Percentiles rank a stretch among this genome's conserved stretches.
phyloP scores from a whole-genome alignment of 2,329 filamentous ascomycete species.

The Talaromyces sp. region DNA sequence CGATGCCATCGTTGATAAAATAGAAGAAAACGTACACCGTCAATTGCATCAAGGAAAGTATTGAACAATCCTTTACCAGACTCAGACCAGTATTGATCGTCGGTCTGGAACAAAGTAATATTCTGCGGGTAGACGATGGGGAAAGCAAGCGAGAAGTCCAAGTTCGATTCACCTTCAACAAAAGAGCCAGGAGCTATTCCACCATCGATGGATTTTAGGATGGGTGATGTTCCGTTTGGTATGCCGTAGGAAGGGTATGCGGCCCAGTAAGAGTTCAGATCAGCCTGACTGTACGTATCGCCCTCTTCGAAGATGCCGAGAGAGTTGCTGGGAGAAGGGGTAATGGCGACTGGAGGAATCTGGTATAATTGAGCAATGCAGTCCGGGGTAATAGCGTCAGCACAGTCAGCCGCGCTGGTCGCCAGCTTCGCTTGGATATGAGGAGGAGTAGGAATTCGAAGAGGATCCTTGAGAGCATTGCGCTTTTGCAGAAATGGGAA shows the following conservation, averaged over 20 bases:
- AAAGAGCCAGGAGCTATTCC: constrained; percentile 39
- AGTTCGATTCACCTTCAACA: constrained; percentile 48
- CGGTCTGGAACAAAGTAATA: constrained; percentile 51
- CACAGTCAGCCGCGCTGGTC: constrained; percentile 39
- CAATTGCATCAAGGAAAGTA: constrained; percentile 53
- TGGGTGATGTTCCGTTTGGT: constrained; percentile 44
- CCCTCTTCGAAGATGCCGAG: constrained; percentile 55
- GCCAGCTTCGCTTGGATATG: neutral
- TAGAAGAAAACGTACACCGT: constrained; percentile 36
- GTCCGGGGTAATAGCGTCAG: constrained; percentile 55
- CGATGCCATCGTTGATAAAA: neutral
- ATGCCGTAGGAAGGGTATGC: constrained; percentile 41
- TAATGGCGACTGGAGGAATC: constrained; percentile 40
- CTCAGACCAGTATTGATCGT: constrained; percentile 44
- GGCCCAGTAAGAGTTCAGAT: constrained; percentile 51
- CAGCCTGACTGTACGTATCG: constrained; percentile 51
- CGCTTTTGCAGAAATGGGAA: constrained; percentile 37
- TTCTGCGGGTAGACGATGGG: constrained; percentile 53
- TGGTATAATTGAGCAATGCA: constrained; percentile 53
- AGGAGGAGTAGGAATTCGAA: neutral
- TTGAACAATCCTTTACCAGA: constrained; percentile 37
- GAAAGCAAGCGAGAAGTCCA: constrained; percentile 57
- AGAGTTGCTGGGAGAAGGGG: constrained; percentile 44
- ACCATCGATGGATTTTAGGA: constrained; percentile 47
- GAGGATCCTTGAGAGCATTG: constrained; percentile 21